Conservation (phyloP, 2,329 filamentous ascomycete genomes). For the Colletotrichum aenigma region DNA sequence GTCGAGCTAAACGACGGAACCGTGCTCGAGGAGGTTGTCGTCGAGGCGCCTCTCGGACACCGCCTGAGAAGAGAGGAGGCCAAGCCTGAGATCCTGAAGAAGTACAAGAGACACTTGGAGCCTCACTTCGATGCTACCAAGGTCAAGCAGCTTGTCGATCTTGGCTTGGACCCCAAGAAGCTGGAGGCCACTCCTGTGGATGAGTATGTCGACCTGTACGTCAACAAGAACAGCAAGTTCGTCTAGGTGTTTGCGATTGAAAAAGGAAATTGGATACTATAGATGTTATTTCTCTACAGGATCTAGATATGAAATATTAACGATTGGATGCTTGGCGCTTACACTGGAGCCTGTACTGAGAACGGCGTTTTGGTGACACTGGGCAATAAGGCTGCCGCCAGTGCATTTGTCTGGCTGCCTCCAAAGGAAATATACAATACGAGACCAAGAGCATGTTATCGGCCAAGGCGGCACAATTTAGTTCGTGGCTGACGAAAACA, state of each 20-base stretch:
- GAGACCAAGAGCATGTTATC: not conserved
- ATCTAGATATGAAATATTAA: not conserved
- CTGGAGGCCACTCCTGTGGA: constrained; percentile 86
- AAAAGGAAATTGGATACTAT: not conserved
- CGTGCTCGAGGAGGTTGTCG: constrained; percentile 84
- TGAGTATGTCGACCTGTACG: constrained; percentile 89
- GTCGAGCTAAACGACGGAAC: constrained; percentile 96
- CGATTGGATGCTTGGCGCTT: not conserved
- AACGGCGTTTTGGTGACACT: not conserved
- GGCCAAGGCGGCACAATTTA: not conserved
- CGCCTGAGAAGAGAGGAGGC: constrained; percentile 91
- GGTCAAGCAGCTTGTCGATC: constrained; percentile 81
- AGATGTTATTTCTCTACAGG: not conserved
- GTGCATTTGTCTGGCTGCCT: not conserved
- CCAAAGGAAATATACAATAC: not conserved
- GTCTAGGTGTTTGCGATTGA: constrained; percentile 31
- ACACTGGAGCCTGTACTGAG: not conserved
- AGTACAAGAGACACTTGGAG: constrained; percentile 91
- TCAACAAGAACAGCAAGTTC: constrained; percentile 67
- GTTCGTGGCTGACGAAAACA: constrained; percentile 11
- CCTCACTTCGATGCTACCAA: constrained; percentile 80
- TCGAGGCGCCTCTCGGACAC: constrained; percentile 95
- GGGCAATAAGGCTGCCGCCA: not conserved
- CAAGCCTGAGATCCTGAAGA: constrained; percentile 94
- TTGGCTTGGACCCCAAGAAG: constrained; percentile 76